Conservation (phyloP, 177 flowering plant species). For the Vitis hybrid region DNA sequence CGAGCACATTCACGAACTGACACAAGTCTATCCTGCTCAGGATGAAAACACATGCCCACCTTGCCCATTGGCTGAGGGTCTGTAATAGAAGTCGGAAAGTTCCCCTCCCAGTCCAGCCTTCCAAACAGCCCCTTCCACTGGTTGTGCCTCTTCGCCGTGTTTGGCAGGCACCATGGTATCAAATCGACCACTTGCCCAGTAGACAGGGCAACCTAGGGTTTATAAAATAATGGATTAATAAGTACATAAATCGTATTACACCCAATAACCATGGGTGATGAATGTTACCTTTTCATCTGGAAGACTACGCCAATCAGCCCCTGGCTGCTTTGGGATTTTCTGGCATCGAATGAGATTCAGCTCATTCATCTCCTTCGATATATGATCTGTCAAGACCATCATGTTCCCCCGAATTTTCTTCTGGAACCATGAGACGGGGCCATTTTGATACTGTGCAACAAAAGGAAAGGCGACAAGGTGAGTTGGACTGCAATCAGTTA, state of each 20-base stretch:
- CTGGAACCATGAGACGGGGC: conserved; percentile 89
- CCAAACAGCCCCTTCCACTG: conserved; percentile 96
- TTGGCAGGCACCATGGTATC: conserved; percentile 94
- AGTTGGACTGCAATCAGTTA: neutral
- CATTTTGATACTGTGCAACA: conserved; percentile 60
- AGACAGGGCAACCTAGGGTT: no score
- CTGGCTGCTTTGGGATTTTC: conserved; percentile 79
- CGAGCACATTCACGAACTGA: conserved; percentile 96
- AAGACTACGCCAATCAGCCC: conserved; percentile 93
- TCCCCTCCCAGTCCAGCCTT: conserved; percentile 95
- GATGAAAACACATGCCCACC: conserved; percentile 98
- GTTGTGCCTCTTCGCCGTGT: conserved; percentile 87
- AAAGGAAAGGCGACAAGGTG: conserved; percentile 1
- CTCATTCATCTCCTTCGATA: conserved; percentile 94
- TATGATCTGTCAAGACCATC: conserved; percentile 60
- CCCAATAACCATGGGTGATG: no score
- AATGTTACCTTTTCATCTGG: conserved; percentile 81
- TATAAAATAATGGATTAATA: no score
- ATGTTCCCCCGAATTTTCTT: conserved; percentile 70
- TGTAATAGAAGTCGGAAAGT: conserved; percentile 89
- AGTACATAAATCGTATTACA: no score
- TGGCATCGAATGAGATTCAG: conserved; percentile 77
- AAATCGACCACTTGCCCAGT: conserved; percentile 81
- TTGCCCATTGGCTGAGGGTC: conserved; percentile 99
- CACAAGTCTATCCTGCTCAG: conserved; percentile 88